A percentile compares a stretch with the other conserved stretches of the same genome.
phyloP scores from a whole-genome alignment of 1,284 basidiomycete species.

The Leccinum holopus region DNA sequence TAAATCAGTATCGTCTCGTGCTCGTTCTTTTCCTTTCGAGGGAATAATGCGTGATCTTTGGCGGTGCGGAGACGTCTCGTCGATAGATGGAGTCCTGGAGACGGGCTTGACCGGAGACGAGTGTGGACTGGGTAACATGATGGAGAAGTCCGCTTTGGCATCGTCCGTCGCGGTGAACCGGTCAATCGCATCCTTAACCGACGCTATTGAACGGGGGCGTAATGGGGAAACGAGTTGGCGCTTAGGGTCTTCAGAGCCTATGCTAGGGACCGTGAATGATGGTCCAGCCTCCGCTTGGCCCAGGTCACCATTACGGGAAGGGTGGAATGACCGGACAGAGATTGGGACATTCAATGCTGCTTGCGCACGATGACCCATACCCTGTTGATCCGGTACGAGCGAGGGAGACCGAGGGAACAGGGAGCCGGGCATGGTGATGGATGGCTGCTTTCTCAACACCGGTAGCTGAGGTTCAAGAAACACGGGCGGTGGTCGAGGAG shows the following conservation, averaged over 20 bases:
- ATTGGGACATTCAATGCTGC: background rate
- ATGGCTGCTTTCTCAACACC: conserved; percentile 40
- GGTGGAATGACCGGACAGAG: background rate
- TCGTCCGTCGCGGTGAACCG: conserved; percentile 40
- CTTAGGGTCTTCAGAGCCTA: conserved; percentile 11
- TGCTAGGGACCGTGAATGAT: conserved; percentile 10
- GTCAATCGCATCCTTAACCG: conserved; percentile 45
- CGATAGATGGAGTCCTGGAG: conserved; percentile 9
- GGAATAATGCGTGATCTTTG: conserved; percentile 1
- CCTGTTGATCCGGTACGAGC: conserved; percentile 47
- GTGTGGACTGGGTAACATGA: conserved; percentile 36
- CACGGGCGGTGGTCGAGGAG: conserved; percentile 14
- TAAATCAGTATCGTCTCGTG: conserved; percentile 21
- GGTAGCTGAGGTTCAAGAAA: conserved; percentile 35
- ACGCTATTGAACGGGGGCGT: conserved; percentile 31
- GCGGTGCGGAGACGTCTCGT: conserved; percentile 6
- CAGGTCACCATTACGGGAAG: background rate
- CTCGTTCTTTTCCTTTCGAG: conserved; percentile 54
- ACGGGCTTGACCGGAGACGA: conserved; percentile 28
- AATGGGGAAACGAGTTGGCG: conserved; percentile 29
- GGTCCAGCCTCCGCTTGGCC: conserved; percentile 17
- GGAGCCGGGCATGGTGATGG: conserved; percentile 74
- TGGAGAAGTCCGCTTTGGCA: conserved; percentile 39
- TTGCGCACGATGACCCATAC: background rate
- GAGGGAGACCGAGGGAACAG: conserved; percentile 71